Conservation (phyloP, 208 protist genomes). For the Plasmodiophora brassicae region DNA sequence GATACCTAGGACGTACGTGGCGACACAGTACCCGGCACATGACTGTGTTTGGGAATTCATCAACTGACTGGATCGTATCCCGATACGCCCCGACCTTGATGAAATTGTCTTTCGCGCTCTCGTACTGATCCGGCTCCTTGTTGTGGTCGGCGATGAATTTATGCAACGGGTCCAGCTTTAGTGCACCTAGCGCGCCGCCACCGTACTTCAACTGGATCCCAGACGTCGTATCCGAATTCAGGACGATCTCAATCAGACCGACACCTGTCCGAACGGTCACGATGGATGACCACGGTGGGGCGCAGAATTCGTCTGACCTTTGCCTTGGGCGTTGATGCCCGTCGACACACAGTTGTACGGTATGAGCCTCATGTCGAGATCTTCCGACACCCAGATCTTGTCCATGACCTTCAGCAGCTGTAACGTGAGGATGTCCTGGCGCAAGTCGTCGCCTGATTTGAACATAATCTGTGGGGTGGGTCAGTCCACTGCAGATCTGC, state of each 20-base stretch:
- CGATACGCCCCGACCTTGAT: slow-evolving; percentile 19
- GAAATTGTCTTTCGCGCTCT: slow-evolving; percentile 40
- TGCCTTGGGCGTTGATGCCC: slow-evolving; percentile 41
- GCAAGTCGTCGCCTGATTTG: slow-evolving; percentile 65
- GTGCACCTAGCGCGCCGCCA: slow-evolving; percentile 50
- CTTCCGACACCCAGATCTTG: slow-evolving; percentile 50
- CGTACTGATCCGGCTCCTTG: not conserved
- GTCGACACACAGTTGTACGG: slow-evolving; percentile 54
- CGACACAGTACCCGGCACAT: slow-evolving; percentile 67
- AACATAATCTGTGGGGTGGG: slow-evolving; percentile 46
- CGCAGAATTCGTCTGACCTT: not conserved
- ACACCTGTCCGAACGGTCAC: not conserved
- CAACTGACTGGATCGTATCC: not conserved
- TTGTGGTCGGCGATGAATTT: slow-evolving; percentile 48
- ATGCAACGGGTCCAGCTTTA: slow-evolving; percentile 43
- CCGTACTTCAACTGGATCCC: slow-evolving; percentile 48
- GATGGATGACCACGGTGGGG: not conserved
- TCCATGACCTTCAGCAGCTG: slow-evolving; percentile 58
- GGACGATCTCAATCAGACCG: slow-evolving; percentile 60
- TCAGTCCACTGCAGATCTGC: not conserved
- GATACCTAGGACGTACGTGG: slow-evolving; percentile 69
- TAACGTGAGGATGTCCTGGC: slow-evolving; percentile 63
- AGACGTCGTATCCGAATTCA: slow-evolving; percentile 56
- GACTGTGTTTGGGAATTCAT: slow-evolving; percentile 47
- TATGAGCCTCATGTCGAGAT: slow-evolving; percentile 53